Evolutionary conservation across 306 rosid genomes (phyloP).

Genomic region (Sophora flavescens): DNA sequence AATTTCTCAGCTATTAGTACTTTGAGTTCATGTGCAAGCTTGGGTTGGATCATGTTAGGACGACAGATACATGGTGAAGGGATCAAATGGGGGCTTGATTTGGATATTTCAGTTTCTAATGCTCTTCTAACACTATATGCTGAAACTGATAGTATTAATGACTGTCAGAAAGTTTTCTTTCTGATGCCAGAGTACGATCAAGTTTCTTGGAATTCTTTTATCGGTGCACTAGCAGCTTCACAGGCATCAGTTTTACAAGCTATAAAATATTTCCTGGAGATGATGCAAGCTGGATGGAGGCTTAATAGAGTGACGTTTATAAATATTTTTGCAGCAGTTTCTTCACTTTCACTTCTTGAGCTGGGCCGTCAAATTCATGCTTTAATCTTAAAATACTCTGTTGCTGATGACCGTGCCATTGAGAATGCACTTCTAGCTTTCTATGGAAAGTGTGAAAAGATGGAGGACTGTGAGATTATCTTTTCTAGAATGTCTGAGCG

Average conservation of each 20-base stretch:
- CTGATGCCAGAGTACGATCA: constrained; percentile 79
- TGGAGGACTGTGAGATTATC: constrained; percentile 73
- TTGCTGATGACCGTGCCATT: constrained; percentile 61
- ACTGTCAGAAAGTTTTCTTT: constrained; percentile 70
- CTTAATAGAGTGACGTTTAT: constrained; percentile 82
- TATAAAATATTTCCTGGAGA: constrained; percentile 65
- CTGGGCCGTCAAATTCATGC: constrained; percentile 77
- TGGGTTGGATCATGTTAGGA: constrained; percentile 78
- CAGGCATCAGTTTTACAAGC: constrained; percentile 66
- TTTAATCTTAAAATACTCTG: constrained; percentile 65
- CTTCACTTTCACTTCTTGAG: constrained; percentile 68
- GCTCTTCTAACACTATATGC: constrained; percentile 83
- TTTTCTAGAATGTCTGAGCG: constrained; percentile 76
- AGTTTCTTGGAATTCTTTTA: constrained; percentile 90
- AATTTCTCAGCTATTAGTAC: constrained; percentile 87
- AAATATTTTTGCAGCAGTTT: constrained; percentile 71
- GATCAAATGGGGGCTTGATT: constrained; percentile 83
- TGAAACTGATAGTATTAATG: constrained; percentile 63
- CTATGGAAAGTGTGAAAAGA: constrained; percentile 77
- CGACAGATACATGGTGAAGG: constrained; percentile 78
- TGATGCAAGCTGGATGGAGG: constrained; percentile 79
- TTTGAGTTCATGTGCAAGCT: constrained; percentile 87
- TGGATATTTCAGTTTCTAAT: constrained; percentile 89
- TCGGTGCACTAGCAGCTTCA: constrained; percentile 74
- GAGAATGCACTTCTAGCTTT: constrained; percentile 87